phyloP scores from a whole-genome alignment of 129 eudicot genomes.

The Ambrosia artemisiifolia region DNA sequence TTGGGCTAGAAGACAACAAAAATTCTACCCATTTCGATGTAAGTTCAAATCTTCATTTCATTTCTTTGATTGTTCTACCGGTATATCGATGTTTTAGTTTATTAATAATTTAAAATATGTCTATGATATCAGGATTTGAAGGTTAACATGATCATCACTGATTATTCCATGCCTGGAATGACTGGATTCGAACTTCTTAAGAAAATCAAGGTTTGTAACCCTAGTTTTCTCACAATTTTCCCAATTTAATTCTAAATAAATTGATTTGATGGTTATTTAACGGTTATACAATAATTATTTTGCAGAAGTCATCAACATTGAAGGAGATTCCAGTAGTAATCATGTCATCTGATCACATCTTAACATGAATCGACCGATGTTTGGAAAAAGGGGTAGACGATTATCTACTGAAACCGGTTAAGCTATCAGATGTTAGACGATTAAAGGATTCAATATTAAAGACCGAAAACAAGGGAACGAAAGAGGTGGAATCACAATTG shows the following conservation, averaged over 20 bases:
- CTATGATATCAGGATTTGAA: conserved; percentile 75
- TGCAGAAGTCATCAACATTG: conserved; percentile 65
- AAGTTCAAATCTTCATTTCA: conserved; percentile 7
- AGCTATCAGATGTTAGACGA: conserved; percentile 80
- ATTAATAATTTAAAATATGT: neutral
- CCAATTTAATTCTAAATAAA: too few species aligned
- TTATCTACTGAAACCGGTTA: conserved; percentile 77
- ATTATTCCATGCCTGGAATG: conserved; percentile 99
- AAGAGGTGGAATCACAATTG: neutral
- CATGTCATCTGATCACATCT: conserved; percentile 88
- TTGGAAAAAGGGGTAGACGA: conserved; percentile 94
- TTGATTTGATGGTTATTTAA: too few species aligned
- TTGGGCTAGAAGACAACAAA: too few species aligned
- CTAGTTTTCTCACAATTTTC: too few species aligned
- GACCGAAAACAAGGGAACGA: conserved; percentile 25
- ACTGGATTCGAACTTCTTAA: conserved; percentile 90
- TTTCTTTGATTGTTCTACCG: too few species aligned
- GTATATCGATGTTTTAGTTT: neutral
- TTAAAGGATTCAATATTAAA: conserved; percentile 49
- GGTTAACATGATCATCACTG: conserved; percentile 83
- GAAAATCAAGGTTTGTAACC: conserved; percentile 84
- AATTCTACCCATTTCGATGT: conserved; percentile 54
- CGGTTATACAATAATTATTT: neutral
- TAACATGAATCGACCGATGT: conserved; percentile 77
- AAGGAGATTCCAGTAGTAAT: conserved; percentile 84